A percentile compares a stretch with the other conserved stretches of the same genome.
Evolutionary conservation across 108 stramenopile genomes (phyloP).

Genomic region (Stephanodiscus minutulus): DNA sequence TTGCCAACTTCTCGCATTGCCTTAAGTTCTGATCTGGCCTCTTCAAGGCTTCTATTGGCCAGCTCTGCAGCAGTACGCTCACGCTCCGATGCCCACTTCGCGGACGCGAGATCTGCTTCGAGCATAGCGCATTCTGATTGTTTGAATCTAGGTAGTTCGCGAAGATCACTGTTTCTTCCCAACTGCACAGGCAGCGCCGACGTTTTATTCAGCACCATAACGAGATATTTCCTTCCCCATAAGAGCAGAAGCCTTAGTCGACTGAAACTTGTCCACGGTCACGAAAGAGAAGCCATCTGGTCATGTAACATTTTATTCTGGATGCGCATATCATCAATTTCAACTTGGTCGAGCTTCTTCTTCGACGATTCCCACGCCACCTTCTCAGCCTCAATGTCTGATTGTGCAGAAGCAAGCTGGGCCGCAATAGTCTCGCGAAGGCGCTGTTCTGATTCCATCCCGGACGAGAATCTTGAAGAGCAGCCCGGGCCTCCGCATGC

Average conservation of each 20-base stretch:
- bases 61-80: constrained; percentile 74
- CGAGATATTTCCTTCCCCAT: no score
- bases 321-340: constrained; percentile 59
- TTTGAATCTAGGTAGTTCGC: constrained; percentile 80
- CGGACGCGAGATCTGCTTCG: constrained; percentile 75
- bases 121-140: constrained; percentile 80
- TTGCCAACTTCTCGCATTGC: constrained; percentile 34
- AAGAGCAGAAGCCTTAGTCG: no score
- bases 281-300: no score
- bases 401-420: constrained; percentile 35
- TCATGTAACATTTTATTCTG: constrained; percentile 80
- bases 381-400: constrained; percentile 59
- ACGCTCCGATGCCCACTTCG: constrained; percentile 69
- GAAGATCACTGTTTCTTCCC: constrained; percentile 63
- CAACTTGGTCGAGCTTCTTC: constrained; percentile 54
- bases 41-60: constrained; percentile 76
- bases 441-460: constrained; percentile 55
- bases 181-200: constrained; percentile 3
- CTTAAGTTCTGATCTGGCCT: constrained; percentile 78
- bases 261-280: no score
- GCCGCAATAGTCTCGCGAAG: constrained; percentile 58
- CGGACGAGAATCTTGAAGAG: constrained; percentile 69
- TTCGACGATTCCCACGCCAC: constrained; percentile 61
- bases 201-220: background rate
- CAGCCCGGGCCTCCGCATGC: constrained; percentile 75